Conservation (phyloP, 441 rosid genomes). For the Mallotus japonicus region DNA sequence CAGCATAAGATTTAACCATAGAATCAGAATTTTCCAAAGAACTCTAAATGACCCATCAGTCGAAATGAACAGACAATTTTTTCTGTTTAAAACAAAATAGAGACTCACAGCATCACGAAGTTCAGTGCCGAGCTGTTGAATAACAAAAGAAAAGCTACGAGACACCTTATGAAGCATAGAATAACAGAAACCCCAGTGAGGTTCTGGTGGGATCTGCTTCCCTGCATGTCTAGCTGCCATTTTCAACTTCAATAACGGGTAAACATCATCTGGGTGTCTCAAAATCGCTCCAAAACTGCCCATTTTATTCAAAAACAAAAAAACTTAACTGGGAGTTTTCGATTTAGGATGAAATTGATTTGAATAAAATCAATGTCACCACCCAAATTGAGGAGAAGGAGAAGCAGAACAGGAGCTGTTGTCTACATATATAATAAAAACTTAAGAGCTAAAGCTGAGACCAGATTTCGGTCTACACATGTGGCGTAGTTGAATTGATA, state of each 20-base stretch:
- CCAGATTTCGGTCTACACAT: too few species aligned
- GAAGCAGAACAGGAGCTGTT: too few species aligned
- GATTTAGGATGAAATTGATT: not conserved
- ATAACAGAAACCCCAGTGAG: constrained; percentile 93
- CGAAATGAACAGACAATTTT: not conserved
- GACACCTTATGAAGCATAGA: constrained; percentile 88
- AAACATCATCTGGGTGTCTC: constrained; percentile 77
- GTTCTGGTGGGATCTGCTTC: constrained; percentile 89
- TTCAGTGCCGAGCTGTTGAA: constrained; percentile 76
- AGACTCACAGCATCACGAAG: constrained; percentile 83
- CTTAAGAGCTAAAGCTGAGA: too few species aligned
- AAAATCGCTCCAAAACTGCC: constrained; percentile 65
- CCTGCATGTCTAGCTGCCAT: constrained; percentile 64
- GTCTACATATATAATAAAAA: too few species aligned
- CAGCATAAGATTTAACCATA: not conserved
- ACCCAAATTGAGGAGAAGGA: too few species aligned
- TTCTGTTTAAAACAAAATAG: not conserved
- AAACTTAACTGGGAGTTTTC: too few species aligned
- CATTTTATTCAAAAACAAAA: constrained; percentile 35
- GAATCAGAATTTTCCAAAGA: constrained; percentile 3
- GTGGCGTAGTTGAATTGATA: too few species aligned
- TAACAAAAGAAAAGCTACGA: constrained; percentile 79
- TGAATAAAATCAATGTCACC: not conserved
- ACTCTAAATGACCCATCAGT: not conserved
- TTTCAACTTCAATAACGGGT: constrained; percentile 80